phyloP scores from a whole-genome alignment of 108 stramenopile species.

The Pseudonitzschia delicatissima region DNA sequence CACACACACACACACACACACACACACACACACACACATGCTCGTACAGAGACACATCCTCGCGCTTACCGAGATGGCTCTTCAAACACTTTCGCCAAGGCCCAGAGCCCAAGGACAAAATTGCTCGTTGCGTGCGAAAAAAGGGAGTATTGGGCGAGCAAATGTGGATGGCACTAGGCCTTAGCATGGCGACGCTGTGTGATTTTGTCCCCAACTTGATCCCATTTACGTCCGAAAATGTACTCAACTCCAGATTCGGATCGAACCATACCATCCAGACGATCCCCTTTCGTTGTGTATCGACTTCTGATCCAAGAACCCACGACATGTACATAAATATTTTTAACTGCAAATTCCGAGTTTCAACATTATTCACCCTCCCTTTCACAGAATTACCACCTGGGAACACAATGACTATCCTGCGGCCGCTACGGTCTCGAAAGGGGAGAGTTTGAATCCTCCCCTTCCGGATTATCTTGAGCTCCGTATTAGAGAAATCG shows the following conservation, averaged over 20 bases:
- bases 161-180: slow-evolving; percentile 1
- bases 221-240: neutral
- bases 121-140: neutral
- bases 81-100: neutral
- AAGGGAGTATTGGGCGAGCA: neutral
- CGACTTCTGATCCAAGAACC: neutral
- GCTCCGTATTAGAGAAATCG: neutral
- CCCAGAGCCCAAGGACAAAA: neutral
- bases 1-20: too few species aligned
- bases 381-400: neutral
- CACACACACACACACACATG: too few species aligned
- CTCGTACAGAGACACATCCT: too few species aligned
- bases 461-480: neutral
- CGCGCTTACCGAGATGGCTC: neutral
- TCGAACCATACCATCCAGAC: neutral
- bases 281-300: slow-evolving; percentile 5
- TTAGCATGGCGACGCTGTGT: neutral
- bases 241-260: neutral
- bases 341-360: neutral
- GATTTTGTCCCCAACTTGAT: neutral
- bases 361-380: neutral
- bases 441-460: neutral
- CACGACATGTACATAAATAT: neutral
- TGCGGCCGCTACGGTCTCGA: neutral
- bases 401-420: neutral